phyloP scores from a whole-genome alignment of 1,284 basidiomycete species.

The Tremellales sp. region DNA sequence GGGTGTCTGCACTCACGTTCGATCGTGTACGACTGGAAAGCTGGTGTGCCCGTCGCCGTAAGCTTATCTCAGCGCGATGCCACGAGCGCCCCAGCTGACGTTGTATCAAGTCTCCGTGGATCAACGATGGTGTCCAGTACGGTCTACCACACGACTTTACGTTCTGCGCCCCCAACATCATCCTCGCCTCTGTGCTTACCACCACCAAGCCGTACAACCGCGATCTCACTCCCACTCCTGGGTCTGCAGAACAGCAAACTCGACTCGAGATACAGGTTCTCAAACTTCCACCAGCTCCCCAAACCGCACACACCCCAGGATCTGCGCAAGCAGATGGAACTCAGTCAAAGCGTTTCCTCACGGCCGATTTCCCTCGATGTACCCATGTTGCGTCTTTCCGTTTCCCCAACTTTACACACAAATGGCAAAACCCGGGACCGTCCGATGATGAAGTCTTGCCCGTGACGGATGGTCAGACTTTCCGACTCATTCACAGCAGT shows the following conservation, averaged over 20 bases:
- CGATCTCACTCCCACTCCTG: neutral
- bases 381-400: too few relatives aligned
- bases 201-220: neutral
- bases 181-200: neutral
- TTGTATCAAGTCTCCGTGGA: too few relatives aligned
- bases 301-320: neutral
- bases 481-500: neutral
- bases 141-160: neutral
- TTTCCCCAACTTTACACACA: neutral
- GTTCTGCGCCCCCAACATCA: neutral
- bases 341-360: too few relatives aligned
- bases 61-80: neutral
- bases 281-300: neutral
- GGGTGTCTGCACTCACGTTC: neutral
- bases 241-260: neutral
- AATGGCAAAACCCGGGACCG: neutral
- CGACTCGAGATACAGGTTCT: neutral
- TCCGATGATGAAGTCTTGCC: neutral
- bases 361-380: too few relatives aligned
- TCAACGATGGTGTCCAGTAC: neutral
- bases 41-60: neutral
- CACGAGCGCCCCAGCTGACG: too few relatives aligned
- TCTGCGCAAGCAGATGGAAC: too few relatives aligned
- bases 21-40: neutral
- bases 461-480: neutral